Evolutionary conservation across 768 basidiomycete genomes (phyloP).

Genomic region (Sarcodon sp.): DNA sequence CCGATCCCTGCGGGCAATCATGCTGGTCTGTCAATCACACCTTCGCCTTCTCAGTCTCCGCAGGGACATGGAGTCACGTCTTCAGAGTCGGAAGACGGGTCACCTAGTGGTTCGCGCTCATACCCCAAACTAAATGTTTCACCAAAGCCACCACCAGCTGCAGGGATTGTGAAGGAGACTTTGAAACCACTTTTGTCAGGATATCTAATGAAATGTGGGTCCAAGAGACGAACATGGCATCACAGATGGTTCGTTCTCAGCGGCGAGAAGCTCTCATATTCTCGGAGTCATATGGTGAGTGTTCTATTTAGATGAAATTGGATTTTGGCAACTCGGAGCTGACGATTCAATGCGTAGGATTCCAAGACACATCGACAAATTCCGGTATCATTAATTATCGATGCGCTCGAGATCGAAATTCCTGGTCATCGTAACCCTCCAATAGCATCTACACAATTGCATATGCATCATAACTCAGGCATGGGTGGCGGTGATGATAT

Average conservation of each 20-base stretch:
- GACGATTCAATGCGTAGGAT: constrained; percentile 41
- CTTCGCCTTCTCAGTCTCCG: constrained; percentile 30
- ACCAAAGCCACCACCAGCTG: constrained; percentile 21
- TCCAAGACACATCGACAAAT: constrained; percentile 82
- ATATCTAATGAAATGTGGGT: constrained; percentile 94
- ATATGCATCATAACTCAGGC: constrained; percentile 18
- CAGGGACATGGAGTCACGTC: constrained; percentile 47
- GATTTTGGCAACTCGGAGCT: constrained; percentile 5
- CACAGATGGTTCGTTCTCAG: constrained; percentile 97
- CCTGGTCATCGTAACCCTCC: constrained; percentile 26
- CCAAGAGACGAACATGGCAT: constrained; percentile 87
- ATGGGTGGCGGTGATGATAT: constrained; percentile 30
- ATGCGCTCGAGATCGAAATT: constrained; percentile 82
- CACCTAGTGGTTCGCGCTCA: constrained; percentile 10
- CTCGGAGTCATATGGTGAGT: constrained; percentile 89
- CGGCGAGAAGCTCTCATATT: constrained; percentile 78
- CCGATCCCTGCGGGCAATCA: constrained; percentile 25
- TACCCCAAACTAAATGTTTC: constrained; percentile 18
- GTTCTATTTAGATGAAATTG: constrained; percentile 8
- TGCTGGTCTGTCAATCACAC: constrained; percentile 17
- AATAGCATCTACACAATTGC: not conserved
- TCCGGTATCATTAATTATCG: constrained; percentile 73
- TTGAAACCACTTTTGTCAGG: constrained; percentile 78
- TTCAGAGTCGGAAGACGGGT: constrained; percentile 69
- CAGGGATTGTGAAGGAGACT: constrained; percentile 32